Evolutionary conservation across 2,329 filamentous ascomycete species (phyloP).

Genomic region (Onygenales sp.): DNA sequence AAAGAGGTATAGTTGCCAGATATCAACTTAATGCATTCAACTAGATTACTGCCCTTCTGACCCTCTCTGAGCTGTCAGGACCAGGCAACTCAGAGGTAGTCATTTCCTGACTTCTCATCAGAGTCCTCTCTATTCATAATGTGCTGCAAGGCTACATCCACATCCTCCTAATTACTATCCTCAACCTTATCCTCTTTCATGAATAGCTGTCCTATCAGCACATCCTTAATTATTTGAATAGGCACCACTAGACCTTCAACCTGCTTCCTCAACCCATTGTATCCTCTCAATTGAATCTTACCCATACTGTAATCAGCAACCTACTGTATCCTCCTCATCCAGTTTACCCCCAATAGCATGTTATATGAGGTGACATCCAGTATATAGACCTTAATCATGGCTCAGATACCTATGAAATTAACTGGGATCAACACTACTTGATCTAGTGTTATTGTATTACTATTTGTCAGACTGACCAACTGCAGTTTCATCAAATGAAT

Average conservation of each 20-base stretch:
- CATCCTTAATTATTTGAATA: too few species aligned
- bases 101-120: neutral
- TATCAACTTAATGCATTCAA: neutral
- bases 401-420: too few species aligned
- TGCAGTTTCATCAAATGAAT: too few species aligned
- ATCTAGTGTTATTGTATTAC: too few species aligned
- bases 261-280: neutral
- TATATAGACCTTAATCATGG: too few species aligned
- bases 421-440: too few species aligned
- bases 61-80: neutral
- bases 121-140: neutral
- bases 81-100: neutral
- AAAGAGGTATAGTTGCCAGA: accelerated
- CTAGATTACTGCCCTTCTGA: neutral
- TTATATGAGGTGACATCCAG: too few species aligned
- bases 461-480: too few species aligned
- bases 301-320: neutral
- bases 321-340: neutral
- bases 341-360: too few species aligned
- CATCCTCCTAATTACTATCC: neutral
- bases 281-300: neutral
- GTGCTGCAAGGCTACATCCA: neutral
- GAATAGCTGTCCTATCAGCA: too few species aligned
- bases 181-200: too few species aligned
- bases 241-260: accelerated